Evolutionary conservation across 305 asterid species (phyloP), one percentile per base, ranked within the genome.

Genomic region (Fraxinus sp.): DNA sequence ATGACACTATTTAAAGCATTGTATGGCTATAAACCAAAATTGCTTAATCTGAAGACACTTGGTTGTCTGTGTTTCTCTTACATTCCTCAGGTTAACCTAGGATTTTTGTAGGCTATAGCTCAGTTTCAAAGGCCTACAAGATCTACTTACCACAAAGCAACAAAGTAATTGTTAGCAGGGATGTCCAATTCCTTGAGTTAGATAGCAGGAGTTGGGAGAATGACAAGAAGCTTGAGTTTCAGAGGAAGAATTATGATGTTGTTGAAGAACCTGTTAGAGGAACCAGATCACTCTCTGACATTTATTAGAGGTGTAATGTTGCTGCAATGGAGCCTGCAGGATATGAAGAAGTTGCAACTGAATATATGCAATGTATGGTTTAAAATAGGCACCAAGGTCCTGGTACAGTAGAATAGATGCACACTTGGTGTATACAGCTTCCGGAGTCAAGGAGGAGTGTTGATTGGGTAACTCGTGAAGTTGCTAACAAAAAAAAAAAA

Each of bases 221-320:
- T 35, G 10, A 8, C 0, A n/a, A 33, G 22, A 64, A 39, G 8
- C 32, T 33, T 13, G 32, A 35, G 32, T 30, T 20, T 36, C 57
- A 39, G 16, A 10, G 20, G 3, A 14, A 74, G 1, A 39, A 75
- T 77, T 73, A 68, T 30, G n/a, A 18, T 7, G 41, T 78, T 2
- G 71, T 72, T 55, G 33, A 83, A 9, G 30, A 32, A 7, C 82
- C 4, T 32, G 3, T 77, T 6, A 36, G 80, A 74, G 83, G 80
- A 7, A 55, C 84, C 35, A 73, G 77, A 10, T 39, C 39, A 1
- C 10, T 83, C 0, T 79, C 32, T 62, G 46, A 79, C 7, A 41
- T 79, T 9, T 79, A 73, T 62, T 1, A 16, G 2, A 78, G 74
- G n/a, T 32, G 82, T 13, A 49, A 49, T 4, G 62, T 49, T 14